A percentile compares a stretch with the other conserved stretches of the same genome.
phyloP scores from a whole-genome alignment of 352 stramenopile genomes.

The Blastocystis sp. region DNA sequence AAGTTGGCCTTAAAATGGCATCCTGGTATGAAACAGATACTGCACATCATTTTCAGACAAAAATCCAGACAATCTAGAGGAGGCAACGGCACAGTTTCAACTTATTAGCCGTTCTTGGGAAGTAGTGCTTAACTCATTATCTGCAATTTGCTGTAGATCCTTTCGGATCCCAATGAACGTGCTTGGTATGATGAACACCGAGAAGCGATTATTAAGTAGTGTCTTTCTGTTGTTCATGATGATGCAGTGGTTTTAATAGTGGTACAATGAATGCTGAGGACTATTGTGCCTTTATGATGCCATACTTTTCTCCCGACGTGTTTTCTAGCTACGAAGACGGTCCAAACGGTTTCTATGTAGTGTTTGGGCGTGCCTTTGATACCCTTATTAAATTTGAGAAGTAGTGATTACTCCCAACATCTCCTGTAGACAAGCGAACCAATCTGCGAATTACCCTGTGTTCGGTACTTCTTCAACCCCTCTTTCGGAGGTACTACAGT shows the following conservation, averaged over 20 bases:
- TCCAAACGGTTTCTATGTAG: constrained; percentile 72
- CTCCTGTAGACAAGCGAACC: constrained; percentile 62
- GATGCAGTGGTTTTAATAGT: constrained; percentile 53
- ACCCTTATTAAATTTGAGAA: constrained; percentile 71
- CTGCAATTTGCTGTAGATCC: constrained; percentile 59
- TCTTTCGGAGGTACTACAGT: constrained; percentile 66
- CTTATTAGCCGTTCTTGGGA: constrained; percentile 84
- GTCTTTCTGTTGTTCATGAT: not conserved
- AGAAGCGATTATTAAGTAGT: constrained; percentile 76
- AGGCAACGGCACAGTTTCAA: constrained; percentile 82
- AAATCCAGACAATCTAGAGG: constrained; percentile 73
- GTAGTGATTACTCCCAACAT: not conserved
- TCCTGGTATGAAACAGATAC: constrained; percentile 65
- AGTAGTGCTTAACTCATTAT: constrained; percentile 71
- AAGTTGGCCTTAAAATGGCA: constrained; percentile 89
- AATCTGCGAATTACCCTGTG: constrained; percentile 12
- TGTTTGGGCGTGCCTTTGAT: constrained; percentile 74
- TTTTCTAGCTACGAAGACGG: constrained; percentile 74
- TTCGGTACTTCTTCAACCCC: constrained; percentile 69
- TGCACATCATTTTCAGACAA: constrained; percentile 74
- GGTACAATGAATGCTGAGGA: constrained; percentile 65
- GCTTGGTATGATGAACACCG: constrained; percentile 82
- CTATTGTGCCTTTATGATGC: constrained; percentile 71
- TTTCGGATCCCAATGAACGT: constrained; percentile 67
- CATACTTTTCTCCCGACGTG: constrained; percentile 71